A percentile compares a stretch with the other conserved stretches of the same genome.
These are phyloP conservation scores for Hygrocybe punicea DNA, from an alignment of 768 basidiomycete genomes.

Conservation along the genomic window DNA sequence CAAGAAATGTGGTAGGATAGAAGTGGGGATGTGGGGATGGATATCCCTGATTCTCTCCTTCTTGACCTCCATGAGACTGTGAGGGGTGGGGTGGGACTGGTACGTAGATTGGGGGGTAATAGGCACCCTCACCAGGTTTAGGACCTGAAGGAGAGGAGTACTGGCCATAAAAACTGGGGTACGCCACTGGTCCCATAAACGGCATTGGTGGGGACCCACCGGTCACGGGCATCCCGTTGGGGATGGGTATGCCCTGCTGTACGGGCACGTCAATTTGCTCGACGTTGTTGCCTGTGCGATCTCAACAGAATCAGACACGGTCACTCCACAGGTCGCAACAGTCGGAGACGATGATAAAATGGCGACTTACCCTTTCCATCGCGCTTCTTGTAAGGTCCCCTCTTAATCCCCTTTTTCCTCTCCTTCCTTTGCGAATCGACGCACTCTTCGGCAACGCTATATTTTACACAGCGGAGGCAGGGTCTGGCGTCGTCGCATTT, in stretches of 20 bases:
- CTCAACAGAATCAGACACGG: constrained; percentile 46
- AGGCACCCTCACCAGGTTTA: constrained; percentile 54
- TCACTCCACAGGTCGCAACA: constrained; percentile 23
- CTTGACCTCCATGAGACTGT: constrained; percentile 36
- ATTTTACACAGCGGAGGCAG: constrained; percentile 90
- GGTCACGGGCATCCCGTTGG: constrained; percentile 40
- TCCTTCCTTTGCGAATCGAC: constrained; percentile 90
- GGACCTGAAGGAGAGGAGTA: constrained; percentile 45
- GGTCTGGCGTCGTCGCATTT: constrained; percentile 90
- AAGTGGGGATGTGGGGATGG: constrained; percentile 39
- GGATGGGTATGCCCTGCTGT: constrained; percentile 41
- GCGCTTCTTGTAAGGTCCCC: constrained; percentile 93
- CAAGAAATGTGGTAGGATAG: constrained; percentile 47
- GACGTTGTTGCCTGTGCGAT: constrained; percentile 56
- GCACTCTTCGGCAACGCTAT: constrained; percentile 83
- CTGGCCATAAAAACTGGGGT: constrained; percentile 51
- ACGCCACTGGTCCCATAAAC: constrained; percentile 52
- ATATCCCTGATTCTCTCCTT: constrained; percentile 42
- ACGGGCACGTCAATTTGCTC: constrained; percentile 41
- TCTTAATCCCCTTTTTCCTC: constrained; percentile 81
- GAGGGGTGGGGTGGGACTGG: constrained; percentile 40
- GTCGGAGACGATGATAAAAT: constrained; percentile 34
- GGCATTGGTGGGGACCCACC: constrained; percentile 48
- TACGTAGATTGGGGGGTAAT: constrained; percentile 51
- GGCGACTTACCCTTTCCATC: constrained; percentile 74